A percentile compares a stretch with the other conserved stretches of the same genome.
These are phyloP conservation scores for Ottelia alismoides DNA, from an alignment of 106 monocot genomes.

Conservation along the genomic window DNA sequence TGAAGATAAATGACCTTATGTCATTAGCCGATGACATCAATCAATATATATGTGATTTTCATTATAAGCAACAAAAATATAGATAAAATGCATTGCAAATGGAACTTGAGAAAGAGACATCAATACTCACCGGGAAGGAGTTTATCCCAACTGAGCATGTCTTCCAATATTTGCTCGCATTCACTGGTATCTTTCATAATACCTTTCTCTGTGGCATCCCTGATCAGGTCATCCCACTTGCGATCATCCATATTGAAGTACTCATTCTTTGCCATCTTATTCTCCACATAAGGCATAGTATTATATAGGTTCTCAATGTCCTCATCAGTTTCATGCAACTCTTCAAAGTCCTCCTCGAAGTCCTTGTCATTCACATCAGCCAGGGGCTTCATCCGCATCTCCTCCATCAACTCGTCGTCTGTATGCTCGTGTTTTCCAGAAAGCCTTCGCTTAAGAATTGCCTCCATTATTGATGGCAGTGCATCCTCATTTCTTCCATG, in stretches of 20 bases:
- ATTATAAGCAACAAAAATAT: no score
- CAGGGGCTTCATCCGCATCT: constrained; percentile 44
- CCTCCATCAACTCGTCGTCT: constrained; percentile 77
- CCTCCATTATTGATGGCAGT: constrained; percentile 40
- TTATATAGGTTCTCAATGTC: constrained; percentile 69
- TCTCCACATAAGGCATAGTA: constrained; percentile 49
- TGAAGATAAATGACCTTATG: no score
- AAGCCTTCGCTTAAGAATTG: constrained; percentile 38
- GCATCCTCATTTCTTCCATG: constrained; percentile 41
- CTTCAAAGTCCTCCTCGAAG: constrained; percentile 87
- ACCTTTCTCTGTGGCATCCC: constrained; percentile 60
- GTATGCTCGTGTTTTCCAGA: constrained; percentile 58
- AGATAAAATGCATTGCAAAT: no score
- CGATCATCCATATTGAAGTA: constrained; percentile 75
- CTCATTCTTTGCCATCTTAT: constrained; percentile 54
- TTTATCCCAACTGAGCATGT: constrained; percentile 94
- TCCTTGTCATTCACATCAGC: constrained; percentile 45
- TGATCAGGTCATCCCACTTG: constrained; percentile 84
- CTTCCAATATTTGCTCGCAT: constrained; percentile 83
- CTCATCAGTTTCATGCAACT: constrained; percentile 66
- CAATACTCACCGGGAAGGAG: constrained; percentile 82
- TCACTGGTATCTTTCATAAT: constrained; percentile 60
- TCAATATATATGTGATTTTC: no score
- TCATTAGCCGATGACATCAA: no score
- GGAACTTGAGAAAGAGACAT: no score